Evolutionary conservation across 306 rosid genomes (phyloP).

Genomic region (Oemleria cerasiformis): DNA sequence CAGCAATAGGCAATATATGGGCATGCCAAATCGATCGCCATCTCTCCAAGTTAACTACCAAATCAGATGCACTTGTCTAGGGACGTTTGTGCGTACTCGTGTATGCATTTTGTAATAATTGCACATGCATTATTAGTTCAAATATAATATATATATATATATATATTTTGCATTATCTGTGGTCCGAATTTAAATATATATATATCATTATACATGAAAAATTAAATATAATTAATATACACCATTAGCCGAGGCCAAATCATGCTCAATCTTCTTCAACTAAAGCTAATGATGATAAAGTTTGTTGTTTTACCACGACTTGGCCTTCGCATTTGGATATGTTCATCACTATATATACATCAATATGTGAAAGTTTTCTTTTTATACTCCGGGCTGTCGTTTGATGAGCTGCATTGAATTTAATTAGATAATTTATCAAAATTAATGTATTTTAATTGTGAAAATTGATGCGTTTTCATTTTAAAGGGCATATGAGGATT

Average conservation of each 20-base stretch:
- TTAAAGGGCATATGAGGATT: too few species aligned
- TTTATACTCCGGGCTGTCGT: too few species aligned
- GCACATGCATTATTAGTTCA: not conserved
- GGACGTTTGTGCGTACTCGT: not conserved
- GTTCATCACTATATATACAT: too few species aligned
- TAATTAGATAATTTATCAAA: too few species aligned
- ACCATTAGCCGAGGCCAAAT: not conserved
- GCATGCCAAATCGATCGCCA: not conserved
- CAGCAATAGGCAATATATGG: not conserved
- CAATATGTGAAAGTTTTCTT: too few species aligned
- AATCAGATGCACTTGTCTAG: not conserved
- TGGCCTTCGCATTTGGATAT: not conserved
- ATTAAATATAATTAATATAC: not conserved
- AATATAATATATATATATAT: not conserved
- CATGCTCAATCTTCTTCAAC: constrained; percentile 4
- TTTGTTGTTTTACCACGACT: not conserved
- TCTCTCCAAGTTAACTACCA: not conserved
- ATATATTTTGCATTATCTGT: not conserved
- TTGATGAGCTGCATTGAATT: too few species aligned
- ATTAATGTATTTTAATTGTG: too few species aligned
- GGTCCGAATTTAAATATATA: not conserved
- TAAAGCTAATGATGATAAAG: not conserved
- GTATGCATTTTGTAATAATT: not conserved
- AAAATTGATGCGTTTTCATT: too few species aligned
- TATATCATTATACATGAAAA: not conserved